phyloP scores from a whole-genome alignment of 2,329 filamentous ascomycete genomes.

The Cytospora schulzeri region DNA sequence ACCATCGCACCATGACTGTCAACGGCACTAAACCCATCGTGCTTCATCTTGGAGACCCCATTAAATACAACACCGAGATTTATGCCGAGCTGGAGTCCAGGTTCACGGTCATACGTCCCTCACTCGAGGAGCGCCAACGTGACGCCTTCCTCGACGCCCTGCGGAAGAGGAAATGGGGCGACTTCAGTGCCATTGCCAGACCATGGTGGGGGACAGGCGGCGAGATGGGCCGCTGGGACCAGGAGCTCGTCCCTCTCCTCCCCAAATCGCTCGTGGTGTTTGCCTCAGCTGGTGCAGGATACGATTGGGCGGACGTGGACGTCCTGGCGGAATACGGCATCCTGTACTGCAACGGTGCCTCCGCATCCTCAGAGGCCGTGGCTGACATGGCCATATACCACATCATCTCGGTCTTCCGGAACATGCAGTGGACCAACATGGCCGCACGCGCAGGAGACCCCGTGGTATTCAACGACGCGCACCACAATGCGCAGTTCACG shows the following conservation, averaged over 20 bases:
- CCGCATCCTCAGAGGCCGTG: constrained; percentile 62
- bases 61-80: constrained; percentile 37
- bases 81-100: constrained; percentile 35
- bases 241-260: constrained; percentile 43
- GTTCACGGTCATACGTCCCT: constrained; percentile 41
- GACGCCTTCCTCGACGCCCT: constrained; percentile 42
- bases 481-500: constrained; percentile 52
- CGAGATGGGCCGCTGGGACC: constrained; percentile 68
- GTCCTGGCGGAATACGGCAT: constrained; percentile 41
- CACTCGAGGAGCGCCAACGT: constrained; percentile 41
- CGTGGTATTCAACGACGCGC: constrained; percentile 52
- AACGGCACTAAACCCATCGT: constrained; percentile 31
- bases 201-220: constrained; percentile 67
- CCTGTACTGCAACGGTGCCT: constrained; percentile 65
- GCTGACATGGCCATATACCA: constrained; percentile 63
- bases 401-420: constrained; percentile 60
- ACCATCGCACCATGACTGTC: neutral
- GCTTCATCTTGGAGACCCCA: constrained; percentile 38
- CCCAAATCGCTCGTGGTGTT: constrained; percentile 63
- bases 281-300: constrained; percentile 63
- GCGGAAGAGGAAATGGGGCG: constrained; percentile 43
- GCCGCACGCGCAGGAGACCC: constrained; percentile 51
- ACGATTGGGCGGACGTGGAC: constrained; percentile 57
- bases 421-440: constrained; percentile 56
- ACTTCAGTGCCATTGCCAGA: constrained; percentile 50